These are phyloP conservation scores for Mycena albidolilacea DNA, from an alignment of 768 basidiomycete genomes.

Conservation along the genomic window DNA sequence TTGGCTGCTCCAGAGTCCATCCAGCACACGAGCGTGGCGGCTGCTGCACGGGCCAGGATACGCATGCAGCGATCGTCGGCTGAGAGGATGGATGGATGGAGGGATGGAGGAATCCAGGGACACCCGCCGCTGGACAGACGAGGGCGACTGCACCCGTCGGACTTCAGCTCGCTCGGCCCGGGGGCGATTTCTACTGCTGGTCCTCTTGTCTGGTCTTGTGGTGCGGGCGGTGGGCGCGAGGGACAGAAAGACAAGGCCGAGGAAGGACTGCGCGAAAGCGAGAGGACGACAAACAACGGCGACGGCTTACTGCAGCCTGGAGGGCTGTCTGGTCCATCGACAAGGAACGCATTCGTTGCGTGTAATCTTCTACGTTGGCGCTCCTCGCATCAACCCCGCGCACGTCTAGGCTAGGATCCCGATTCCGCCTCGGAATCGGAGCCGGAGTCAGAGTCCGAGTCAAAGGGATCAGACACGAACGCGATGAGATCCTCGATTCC, in stretches of 20 bases:
- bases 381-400: no score
- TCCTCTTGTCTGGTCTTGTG: background rate
- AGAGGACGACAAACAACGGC: constrained; percentile 45
- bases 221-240: constrained; percentile 26
- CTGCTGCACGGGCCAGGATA: constrained; percentile 8
- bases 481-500: background rate
- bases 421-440: no score
- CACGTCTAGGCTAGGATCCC: no score
- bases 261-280: constrained; percentile 38
- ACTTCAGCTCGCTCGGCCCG: constrained; percentile 34
- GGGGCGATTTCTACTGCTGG: constrained; percentile 38
- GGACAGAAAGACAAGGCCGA: constrained; percentile 24
- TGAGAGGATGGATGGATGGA: constrained; percentile 38
- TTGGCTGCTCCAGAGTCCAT: no score
- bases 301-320: constrained; percentile 45
- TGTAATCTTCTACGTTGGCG: no score
- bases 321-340: no score
- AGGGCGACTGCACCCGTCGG: constrained; percentile 41
- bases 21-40: no score
- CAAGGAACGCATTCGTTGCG: no score
- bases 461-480: background rate
- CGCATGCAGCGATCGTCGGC: constrained; percentile 34
- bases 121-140: constrained; percentile 35
- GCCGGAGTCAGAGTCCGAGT: no score
- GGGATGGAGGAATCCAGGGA: constrained; percentile 47